Evolutionary conservation across 345 rosid genomes (phyloP).

Genomic region (Trapa incisa): DNA sequence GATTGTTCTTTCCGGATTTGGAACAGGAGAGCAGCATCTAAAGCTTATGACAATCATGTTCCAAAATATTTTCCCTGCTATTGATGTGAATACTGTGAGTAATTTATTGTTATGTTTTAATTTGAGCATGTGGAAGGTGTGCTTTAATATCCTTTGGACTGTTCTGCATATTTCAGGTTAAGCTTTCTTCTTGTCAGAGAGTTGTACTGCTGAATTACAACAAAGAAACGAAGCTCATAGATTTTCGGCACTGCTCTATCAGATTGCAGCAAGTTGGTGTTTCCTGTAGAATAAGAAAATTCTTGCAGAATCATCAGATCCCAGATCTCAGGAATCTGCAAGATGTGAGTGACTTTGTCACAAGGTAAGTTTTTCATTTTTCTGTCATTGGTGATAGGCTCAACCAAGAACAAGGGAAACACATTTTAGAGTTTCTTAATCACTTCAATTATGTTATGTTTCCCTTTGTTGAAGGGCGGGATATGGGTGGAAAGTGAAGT

Average conservation of each 20-base stretch:
- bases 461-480: constrained; percentile 44
- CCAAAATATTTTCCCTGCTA: constrained; percentile 91
- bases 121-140: not conserved
- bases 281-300: constrained; percentile 71
- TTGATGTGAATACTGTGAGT: constrained; percentile 88
- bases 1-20: constrained; percentile 96
- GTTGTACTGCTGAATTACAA: constrained; percentile 80
- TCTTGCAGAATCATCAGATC: constrained; percentile 79
- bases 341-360: constrained; percentile 85
- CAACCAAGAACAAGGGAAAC: not conserved
- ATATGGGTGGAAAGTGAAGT: constrained; percentile 92
- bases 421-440: no score
- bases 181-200: constrained; percentile 89
- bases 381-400: not conserved
- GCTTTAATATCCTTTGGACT: constrained; percentile 12
- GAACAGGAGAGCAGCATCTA: constrained; percentile 71
- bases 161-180: constrained; percentile 47
- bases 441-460: not conserved
- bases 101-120: not conserved
- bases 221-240: constrained; percentile 73
- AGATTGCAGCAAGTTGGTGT: constrained; percentile 84
- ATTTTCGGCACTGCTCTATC: constrained; percentile 84
- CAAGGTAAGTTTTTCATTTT: constrained; percentile 42
- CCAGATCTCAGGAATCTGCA: constrained; percentile 77
- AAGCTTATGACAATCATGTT: constrained; percentile 79